Evolutionary conservation across 1,284 basidiomycete species (phyloP).

Genomic region (Lentinula novae-zelandiae): DNA sequence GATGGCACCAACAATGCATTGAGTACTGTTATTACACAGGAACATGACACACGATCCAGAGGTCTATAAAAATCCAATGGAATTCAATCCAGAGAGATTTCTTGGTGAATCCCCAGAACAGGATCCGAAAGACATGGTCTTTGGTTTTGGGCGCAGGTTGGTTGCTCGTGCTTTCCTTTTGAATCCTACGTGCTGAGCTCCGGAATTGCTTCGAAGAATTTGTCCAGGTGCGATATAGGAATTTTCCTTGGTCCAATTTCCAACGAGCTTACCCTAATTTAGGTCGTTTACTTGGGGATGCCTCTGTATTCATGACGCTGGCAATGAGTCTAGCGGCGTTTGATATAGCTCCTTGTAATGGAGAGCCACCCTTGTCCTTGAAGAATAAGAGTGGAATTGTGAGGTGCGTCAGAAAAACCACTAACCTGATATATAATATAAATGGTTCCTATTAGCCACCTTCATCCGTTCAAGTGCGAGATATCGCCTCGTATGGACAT

Average conservation of each 20-base stretch:
- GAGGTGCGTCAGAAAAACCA: background rate
- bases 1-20: background rate
- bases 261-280: background rate
- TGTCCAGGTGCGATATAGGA: slow-evolving; percentile 15
- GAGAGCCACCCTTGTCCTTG: slow-evolving; percentile 4
- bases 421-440: background rate
- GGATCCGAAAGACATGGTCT: slow-evolving; percentile 16
- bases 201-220: background rate
- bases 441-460: slow-evolving; percentile 21
- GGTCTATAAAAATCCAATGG: slow-evolving; percentile 18
- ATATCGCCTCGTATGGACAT: slow-evolving; percentile 24
- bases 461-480: slow-evolving; percentile 27
- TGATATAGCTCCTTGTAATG: slow-evolving; percentile 15
- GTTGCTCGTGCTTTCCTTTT: background rate
- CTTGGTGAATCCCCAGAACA: slow-evolving; percentile 15
- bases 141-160: slow-evolving; percentile 20
- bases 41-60: slow-evolving; percentile 18
- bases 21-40: slow-evolving; percentile 4
- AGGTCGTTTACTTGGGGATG: slow-evolving; percentile 22
- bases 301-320: slow-evolving; percentile 20
- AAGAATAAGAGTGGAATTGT: slow-evolving; percentile 9
- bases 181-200: background rate
- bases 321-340: slow-evolving; percentile 21
- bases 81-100: slow-evolving; percentile 27
- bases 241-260: background rate